Percentiles rank a stretch among this genome's conserved stretches.
Evolutionary conservation across 1,284 basidiomycete genomes (phyloP).

Genomic region (Marasmius tenuissimus): DNA sequence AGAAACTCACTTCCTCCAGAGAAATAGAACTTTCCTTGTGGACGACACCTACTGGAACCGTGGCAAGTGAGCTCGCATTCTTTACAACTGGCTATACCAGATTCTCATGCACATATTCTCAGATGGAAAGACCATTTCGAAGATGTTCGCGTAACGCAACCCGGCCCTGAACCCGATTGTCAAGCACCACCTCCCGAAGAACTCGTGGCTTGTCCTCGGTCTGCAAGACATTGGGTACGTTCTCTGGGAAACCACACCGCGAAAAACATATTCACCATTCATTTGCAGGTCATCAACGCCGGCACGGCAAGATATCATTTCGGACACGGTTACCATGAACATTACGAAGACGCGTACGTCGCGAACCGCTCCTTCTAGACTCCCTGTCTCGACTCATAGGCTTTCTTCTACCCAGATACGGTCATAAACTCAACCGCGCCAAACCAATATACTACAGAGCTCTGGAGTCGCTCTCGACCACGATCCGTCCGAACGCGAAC

Average conservation of each 20-base stretch:
- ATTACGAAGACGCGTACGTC: constrained; percentile 63
- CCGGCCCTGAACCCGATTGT: constrained; percentile 66
- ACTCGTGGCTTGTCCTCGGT: constrained; percentile 70
- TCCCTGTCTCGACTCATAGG: neutral
- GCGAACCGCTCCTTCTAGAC: neutral
- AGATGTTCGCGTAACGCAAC: constrained; percentile 52
- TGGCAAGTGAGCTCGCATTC: constrained; percentile 48
- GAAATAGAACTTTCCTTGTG: constrained; percentile 53
- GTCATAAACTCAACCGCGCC: constrained; percentile 49
- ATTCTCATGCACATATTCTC: constrained; percentile 2
- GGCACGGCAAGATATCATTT: constrained; percentile 66
- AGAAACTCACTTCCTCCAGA: constrained; percentile 25
- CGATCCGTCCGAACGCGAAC: constrained; percentile 53
- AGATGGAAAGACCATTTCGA: constrained; percentile 71
- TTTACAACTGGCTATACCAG: neutral
- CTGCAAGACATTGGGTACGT: constrained; percentile 64
- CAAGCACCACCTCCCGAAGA: constrained; percentile 64
- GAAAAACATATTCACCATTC: no score
- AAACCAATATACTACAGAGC: constrained; percentile 54
- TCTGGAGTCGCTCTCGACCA: constrained; percentile 44
- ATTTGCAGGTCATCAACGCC: constrained; percentile 56
- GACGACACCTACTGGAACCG: constrained; percentile 67
- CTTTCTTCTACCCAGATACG: constrained; percentile 41
- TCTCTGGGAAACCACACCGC: neutral
- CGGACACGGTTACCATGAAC: constrained; percentile 50